Percentiles rank a stretch among this genome's conserved stretches.
Conservation (phyloP, 2,329 filamentous ascomycete species). For the Talaromyces marneffei region DNA sequence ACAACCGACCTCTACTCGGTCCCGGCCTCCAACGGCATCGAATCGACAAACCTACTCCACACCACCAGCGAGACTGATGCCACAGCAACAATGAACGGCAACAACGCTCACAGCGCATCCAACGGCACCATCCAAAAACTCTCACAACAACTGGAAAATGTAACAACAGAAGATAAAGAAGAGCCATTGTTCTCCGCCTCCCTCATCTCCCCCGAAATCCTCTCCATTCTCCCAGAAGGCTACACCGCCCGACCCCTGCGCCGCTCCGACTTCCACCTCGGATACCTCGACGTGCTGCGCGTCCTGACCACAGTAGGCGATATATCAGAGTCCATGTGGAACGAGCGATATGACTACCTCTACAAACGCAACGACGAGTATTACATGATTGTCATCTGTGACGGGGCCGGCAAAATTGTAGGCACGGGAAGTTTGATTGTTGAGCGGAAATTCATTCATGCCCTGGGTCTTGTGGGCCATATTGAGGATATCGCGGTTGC, state of each 20-base stretch:
- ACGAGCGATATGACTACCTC: constrained; percentile 78
- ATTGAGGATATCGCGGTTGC: constrained; percentile 97
- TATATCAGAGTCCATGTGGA: constrained; percentile 67
- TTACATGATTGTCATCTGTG: constrained; percentile 79
- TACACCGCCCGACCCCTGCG: constrained; percentile 79
- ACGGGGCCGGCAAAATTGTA: constrained; percentile 66
- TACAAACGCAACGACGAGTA: constrained; percentile 67
- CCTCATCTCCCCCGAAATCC: constrained; percentile 72
- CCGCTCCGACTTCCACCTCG: constrained; percentile 68
- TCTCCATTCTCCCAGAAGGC: constrained; percentile 65
- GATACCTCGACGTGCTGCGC: constrained; percentile 85
- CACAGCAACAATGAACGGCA: constrained; percentile 17
- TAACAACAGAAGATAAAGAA: constrained; percentile 25
- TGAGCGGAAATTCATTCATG: constrained; percentile 67
- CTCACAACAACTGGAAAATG: neutral
- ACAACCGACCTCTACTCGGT: constrained; percentile 15
- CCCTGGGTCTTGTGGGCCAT: constrained; percentile 64
- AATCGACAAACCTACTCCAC: constrained; percentile 12
- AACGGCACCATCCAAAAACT: constrained; percentile 13
- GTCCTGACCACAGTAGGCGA: constrained; percentile 92
- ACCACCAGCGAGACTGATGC: constrained; percentile 10
- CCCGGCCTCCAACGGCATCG: constrained; percentile 11
- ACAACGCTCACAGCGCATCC: constrained; percentile 12
- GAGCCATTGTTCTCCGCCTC: constrained; percentile 66
- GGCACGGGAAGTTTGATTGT: constrained; percentile 85